Base-by-base conservation (phyloP, 1,284 basidiomycete species). In the Chalciporus piperatoides region DNA sequence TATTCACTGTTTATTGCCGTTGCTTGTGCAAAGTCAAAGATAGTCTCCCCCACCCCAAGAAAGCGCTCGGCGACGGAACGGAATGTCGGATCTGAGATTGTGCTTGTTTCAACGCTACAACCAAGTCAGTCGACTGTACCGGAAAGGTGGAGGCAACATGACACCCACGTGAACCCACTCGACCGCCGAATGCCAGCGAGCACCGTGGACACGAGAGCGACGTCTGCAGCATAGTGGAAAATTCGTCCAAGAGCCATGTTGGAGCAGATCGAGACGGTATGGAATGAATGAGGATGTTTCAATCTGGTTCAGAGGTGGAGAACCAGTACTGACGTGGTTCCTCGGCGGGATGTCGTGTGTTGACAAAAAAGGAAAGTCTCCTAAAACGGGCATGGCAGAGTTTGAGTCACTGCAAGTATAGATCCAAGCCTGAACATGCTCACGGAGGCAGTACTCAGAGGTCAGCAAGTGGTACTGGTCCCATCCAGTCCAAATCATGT, bases 171-270 rank as follows among this genome's bases (percentile, higher is more conserved):
- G 71, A 92, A 92, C 30, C 93, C 93, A 52, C 87, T 94, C 25
- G 92, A 87, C 56, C 91, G 84, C 70, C 88, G 89, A 58, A 99
- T 85, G 30, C 96, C 96, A 30, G 95, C 95, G 19, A 96, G 71
- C 9, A 98, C 79, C 9, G 95, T 92, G 14, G 92, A 94, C 46
- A 98, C 58, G 39, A 97, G 77, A 48, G 92, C 79, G 21, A 88
- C 90, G 65, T 98, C 96, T 47, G 90, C 71, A 37, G 86, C 80
- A 63, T 90, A 93, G 71, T 97, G 95, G 36, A 86, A 68, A 21
- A 97, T 70, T 68, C 84, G 81, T 60, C 92, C 94, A 37, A 97
- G 71, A 44, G 78, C 82, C 86, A 90, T 91, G 56, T 45, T 50
- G 48, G 39, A 30, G 40, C 38, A 28, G 21, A 23, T 23, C 4